A percentile compares a stretch with the other conserved stretches of the same genome.
phyloP scores from a whole-genome alignment of 768 basidiomycete genomes.

The Lactarius pseudohatsudake region DNA sequence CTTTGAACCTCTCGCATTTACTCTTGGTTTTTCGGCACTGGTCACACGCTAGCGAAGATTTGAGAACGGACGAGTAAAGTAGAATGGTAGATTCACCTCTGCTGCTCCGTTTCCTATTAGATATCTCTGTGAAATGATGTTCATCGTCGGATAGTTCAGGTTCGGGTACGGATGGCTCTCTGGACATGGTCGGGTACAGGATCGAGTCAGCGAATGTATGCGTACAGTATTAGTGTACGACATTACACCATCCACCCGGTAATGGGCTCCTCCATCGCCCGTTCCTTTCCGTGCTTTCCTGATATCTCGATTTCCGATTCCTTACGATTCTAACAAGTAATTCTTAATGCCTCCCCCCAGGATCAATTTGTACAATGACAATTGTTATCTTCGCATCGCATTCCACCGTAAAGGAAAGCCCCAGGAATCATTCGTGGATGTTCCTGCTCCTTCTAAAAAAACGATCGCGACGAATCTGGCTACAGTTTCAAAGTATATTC shows the following conservation, averaged over 20 bases:
- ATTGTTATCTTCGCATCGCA: slow-evolving; percentile 28
- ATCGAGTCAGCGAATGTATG: background rate
- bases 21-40: slow-evolving; percentile 87
- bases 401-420: slow-evolving; percentile 26
- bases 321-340: background rate
- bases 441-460: slow-evolving; percentile 31
- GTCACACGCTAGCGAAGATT: slow-evolving; percentile 62
- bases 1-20: slow-evolving; percentile 67
- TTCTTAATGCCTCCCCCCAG: slow-evolving; percentile 5
- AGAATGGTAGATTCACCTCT: slow-evolving; percentile 23
- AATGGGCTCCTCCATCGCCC: background rate
- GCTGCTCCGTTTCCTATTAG: slow-evolving; percentile 29
- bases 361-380: slow-evolving; percentile 21
- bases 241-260: background rate
- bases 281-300: background rate
- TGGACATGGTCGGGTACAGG: slow-evolving; percentile 11
- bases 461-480: slow-evolving; percentile 13
- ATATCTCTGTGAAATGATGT: slow-evolving; percentile 16
- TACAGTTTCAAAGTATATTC: slow-evolving; percentile 2
- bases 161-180: slow-evolving; percentile 23
- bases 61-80: background rate
- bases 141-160: slow-evolving; percentile 28
- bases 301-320: background rate
- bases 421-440: slow-evolving; percentile 18
- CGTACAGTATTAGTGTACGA: background rate